phyloP scores from a whole-genome alignment of 371 early-diverging fungal genomes.

The Choanephora cucurbitarum region DNA sequence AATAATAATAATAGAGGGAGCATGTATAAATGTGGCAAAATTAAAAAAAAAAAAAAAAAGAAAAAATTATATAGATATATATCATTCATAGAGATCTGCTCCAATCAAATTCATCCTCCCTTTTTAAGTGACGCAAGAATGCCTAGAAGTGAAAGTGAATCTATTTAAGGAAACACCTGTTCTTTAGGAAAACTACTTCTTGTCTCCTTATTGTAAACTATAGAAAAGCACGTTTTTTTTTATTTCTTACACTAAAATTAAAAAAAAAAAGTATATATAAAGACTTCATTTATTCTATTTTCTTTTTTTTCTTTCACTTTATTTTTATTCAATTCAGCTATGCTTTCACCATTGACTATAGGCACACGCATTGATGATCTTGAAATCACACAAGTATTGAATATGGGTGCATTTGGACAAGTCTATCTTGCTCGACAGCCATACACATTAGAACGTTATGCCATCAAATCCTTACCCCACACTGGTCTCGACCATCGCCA shows the following conservation, averaged over 20 bases:
- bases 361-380: slow-evolving; percentile 41
- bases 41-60: slow-evolving; percentile 7
- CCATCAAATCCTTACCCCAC: slow-evolving; percentile 73
- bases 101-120: background rate
- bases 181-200: background rate
- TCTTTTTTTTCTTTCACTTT: slow-evolving; percentile 5
- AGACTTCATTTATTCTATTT: slow-evolving; percentile 3
- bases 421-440: slow-evolving; percentile 61
- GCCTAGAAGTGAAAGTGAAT: background rate
- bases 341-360: slow-evolving; percentile 21
- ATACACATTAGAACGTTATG: slow-evolving; percentile 43
- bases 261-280: slow-evolving; percentile 14
- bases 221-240: slow-evolving; percentile 3
- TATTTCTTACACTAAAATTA: background rate
- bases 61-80: background rate
- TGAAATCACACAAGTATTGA: slow-evolving; percentile 54
- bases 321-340: background rate
- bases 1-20: background rate
- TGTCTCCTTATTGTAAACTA: background rate
- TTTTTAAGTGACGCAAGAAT: background rate
- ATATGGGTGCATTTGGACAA: slow-evolving; percentile 71
- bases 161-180: background rate
- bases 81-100: background rate
- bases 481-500: slow-evolving; percentile 57
- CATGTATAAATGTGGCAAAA: slow-evolving; percentile 16